These are phyloP conservation scores for Diaporthe vaccinii DNA, from an alignment of 2,329 filamentous ascomycete species.

Conservation along the genomic window DNA sequence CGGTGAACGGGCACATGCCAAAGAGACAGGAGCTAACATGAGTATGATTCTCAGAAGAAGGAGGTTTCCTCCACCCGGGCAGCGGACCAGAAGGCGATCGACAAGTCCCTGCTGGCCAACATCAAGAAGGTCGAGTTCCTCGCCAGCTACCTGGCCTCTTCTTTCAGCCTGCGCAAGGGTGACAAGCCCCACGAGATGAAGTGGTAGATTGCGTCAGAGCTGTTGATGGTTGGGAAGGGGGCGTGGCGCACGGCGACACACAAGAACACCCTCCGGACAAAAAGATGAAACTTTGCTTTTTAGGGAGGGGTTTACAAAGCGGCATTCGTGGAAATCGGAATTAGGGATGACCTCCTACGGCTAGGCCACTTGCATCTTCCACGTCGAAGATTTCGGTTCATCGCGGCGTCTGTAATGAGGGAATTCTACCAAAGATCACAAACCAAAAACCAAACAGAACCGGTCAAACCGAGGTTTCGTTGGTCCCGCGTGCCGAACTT, in stretches of 20 bases:
- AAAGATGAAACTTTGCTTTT: constrained; percentile 45
- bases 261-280: constrained; percentile 43
- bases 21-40: constrained; percentile 52
- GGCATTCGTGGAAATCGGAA: constrained; percentile 40
- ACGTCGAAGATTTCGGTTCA: constrained; percentile 75
- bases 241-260: constrained; percentile 43
- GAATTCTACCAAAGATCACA: constrained; percentile 56
- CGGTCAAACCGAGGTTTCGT: constrained; percentile 35
- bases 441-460: constrained; percentile 39
- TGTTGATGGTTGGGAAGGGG: constrained; percentile 40
- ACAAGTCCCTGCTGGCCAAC: constrained; percentile 93
- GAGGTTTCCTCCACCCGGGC: constrained; percentile 90
- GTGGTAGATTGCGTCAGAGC: constrained; percentile 76
- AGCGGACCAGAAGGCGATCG: constrained; percentile 97
- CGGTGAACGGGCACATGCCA: background rate
- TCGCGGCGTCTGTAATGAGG: constrained; percentile 77
- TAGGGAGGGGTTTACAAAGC: constrained; percentile 43
- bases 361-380: constrained; percentile 75
- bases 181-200: constrained; percentile 99
- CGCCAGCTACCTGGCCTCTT: constrained; percentile 91
- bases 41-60: constrained; percentile 83
- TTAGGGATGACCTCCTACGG: constrained; percentile 55
- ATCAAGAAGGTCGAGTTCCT: constrained; percentile 99
- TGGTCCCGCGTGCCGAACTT: constrained; percentile 21
- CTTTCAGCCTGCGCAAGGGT: constrained; percentile 98